Evolutionary conservation across 2,329 filamentous ascomycete species (phyloP).

Genomic region (Coniochaeta hoffmannii): DNA sequence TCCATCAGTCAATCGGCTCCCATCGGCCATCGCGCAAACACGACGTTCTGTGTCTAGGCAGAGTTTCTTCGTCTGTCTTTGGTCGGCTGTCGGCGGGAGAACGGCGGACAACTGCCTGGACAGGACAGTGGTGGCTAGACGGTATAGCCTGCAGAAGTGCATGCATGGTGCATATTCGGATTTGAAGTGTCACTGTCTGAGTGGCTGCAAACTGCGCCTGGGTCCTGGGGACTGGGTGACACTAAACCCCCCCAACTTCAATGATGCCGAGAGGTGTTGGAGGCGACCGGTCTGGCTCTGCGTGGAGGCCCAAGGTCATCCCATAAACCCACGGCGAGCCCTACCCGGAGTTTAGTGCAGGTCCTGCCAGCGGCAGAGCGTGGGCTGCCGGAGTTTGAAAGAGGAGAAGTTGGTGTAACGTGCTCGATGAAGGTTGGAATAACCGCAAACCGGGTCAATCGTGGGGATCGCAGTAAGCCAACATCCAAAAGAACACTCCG

Average conservation of each 20-base stretch:
- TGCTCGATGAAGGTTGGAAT: not conserved
- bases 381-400: not conserved
- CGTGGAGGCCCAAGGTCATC: not conserved
- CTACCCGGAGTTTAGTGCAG: not conserved
- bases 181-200: slow-evolving; percentile 2
- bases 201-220: not conserved
- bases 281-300: not conserved
- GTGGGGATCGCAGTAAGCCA: too few relatives aligned
- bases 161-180: not conserved
- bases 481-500: too few relatives aligned
- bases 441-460: not conserved
- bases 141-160: not conserved
- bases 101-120: not conserved
- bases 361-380: not conserved
- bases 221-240: not conserved
- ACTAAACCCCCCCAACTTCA: not conserved
- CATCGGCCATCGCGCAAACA: not conserved
- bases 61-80: not conserved
- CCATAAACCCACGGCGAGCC: not conserved
- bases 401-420: not conserved
- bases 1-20: not conserved
- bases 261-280: not conserved
- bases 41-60: not conserved
- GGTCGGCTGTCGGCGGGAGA: not conserved
- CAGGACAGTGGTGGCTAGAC: not conserved